Base-by-base conservation (phyloP, 345 rosid species). In the Streptanthus diversifolius region DNA sequence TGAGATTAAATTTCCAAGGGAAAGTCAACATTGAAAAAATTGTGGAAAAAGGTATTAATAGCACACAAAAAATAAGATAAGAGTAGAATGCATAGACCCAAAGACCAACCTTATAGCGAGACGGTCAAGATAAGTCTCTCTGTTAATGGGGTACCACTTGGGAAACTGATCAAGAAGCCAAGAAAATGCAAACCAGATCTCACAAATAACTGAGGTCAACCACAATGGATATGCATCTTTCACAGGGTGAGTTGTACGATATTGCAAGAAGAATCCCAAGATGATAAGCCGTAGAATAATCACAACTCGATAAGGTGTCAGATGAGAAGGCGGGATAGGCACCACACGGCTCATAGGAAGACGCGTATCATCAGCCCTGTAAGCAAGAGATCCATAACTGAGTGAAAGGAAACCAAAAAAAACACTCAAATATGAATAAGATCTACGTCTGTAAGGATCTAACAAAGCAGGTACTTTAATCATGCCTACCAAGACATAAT, bases 81-180 rank as follows among this genome's bases (percentile, higher is more conserved):
- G 54, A 57, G 56, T 40, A 12, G 54, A 19, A 59, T 25, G 18
- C 73, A 59, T 59, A 40, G 44, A 72, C 39, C 43, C 19, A 52
- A 29, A 66, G 66, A 84, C 89, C 72, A 69, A 90, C 97, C 97
- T 90, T 72, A 95, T 66, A 62, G 91, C 85, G 22, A 95, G 96
- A 82, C 99, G 88, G 81, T 95, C 97, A 43, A 95, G 92, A 79
- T 77, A 91, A 18, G 99, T 95, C 84, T 95, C 99, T n/a, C 97
- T 91, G 81, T 95, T 95, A 70, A 91, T 76, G 45, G 99, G 99
- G 68, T 19, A 85, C 99, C 99, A 95, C 74, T 95, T 95, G 59
- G 99, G 99, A 81, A 95, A 91, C 85, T 95, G 99, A 85, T 95
- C 99, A 73, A 95, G 84, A 75, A 95, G 93, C 99, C 99, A 95